phyloP scores from a whole-genome alignment of 257 asterid species.

The Scutellaria baicalensis region DNA sequence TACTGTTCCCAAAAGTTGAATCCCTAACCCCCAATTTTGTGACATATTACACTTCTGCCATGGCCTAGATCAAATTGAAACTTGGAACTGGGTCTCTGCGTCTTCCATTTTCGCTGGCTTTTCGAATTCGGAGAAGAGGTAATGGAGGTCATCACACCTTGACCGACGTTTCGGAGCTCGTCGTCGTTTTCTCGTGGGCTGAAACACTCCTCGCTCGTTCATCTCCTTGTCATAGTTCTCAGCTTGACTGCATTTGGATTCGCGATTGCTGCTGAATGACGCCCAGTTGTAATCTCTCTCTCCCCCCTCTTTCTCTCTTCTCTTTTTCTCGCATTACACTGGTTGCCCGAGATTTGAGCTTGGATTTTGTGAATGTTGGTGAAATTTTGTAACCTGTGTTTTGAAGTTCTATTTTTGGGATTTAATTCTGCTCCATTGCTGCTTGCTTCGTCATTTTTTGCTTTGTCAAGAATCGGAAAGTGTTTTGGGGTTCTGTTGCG shows the following conservation, averaged over 20 bases:
- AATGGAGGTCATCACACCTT: too few species aligned
- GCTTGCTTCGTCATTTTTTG: background rate
- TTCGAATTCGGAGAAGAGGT: too few species aligned
- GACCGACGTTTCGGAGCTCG: too few species aligned
- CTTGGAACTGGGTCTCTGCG: too few species aligned
- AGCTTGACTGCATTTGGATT: slow-evolving; percentile 90
- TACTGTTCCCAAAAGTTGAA: too few species aligned
- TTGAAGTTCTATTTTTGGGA: background rate
- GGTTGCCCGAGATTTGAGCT: background rate
- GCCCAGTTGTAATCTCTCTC: slow-evolving; percentile 49
- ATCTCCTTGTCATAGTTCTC: slow-evolving; percentile 60
- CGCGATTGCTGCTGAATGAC: slow-evolving; percentile 90
- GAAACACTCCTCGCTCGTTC: slow-evolving; percentile 77
- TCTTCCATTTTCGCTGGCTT: too few species aligned
- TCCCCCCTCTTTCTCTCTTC: background rate
- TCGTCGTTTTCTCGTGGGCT: too few species aligned
- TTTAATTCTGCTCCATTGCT: background rate
- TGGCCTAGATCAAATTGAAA: too few species aligned
- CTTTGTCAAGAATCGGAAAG: background rate
- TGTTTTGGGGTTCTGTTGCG: background rate
- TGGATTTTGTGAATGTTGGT: slow-evolving; percentile 2
- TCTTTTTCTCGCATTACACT: background rate
- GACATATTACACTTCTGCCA: too few species aligned
- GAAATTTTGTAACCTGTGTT: background rate
- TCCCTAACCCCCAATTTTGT: too few species aligned